Evolutionary conservation across 1,139 yeast genomes (phyloP), one percentile per base, ranked within the genome.

Genomic region (Candida albicans): DNA sequence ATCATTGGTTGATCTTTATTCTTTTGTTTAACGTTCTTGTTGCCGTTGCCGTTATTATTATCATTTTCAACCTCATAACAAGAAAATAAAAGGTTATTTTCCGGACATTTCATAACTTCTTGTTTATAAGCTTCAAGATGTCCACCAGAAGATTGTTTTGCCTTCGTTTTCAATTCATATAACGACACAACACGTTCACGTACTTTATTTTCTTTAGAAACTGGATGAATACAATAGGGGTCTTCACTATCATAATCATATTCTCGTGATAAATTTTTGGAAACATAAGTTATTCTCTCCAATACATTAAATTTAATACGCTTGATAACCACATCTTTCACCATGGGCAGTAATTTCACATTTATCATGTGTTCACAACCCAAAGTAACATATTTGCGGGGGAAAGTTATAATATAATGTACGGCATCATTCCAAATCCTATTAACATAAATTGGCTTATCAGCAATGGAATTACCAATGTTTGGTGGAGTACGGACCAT

Each of bases 371-470:
- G 82, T 40, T 81, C 82, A 8, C 84, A 75, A 2, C 91, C 91
- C 41, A 89, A 68, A 0, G 91, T 73, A 5, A 88, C 81, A 61
- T 78, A 88, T 54, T 88, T 87, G 49, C 78, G 77, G 0, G 95
- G 95, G 44, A 89, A 75, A 0, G 89, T 79, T 28, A 90, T 77
- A 52, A 87, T 87, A 62, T 90, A 90, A 47, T 83, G 86, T 35
- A 90, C 68, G 0, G 93, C 65, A 50, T 87, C 84, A 53, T 84
- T 86, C 96, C 96, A 90, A 2, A 83, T 75, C 46, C 93, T 76
- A 55, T 87, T 86, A 27, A 90, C 88, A 59, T 83, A 86, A 26
- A 90, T 80, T 0, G 96, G 95, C 56, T 86, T 87, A 58, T 87
- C 86, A 3, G 86, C 79, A 8, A 87, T 79, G 0, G 89, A 79